These are phyloP conservation scores for Prototheca wickerhamii DNA, from an alignment of 163 green algal genomes.

Conservation along the genomic window DNA sequence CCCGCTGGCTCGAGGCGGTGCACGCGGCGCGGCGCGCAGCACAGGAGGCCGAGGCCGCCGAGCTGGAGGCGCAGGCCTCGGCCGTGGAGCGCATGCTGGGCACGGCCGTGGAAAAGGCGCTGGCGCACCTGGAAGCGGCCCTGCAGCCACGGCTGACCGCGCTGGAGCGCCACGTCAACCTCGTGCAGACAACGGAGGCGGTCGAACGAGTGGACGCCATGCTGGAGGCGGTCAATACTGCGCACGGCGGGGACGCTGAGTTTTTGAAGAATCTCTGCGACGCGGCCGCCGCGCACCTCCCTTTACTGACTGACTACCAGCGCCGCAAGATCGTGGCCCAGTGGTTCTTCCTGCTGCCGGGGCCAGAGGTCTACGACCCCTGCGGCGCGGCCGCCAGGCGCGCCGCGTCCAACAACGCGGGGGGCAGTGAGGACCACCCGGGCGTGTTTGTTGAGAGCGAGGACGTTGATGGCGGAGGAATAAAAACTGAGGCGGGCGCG, in stretches of 20 bases:
- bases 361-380: no score
- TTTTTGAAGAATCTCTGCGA: neutral
- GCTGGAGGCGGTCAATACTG: neutral
- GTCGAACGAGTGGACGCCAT: neutral
- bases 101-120: slow-evolving; percentile 7
- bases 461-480: no score
- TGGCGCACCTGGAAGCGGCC: slow-evolving; percentile 15
- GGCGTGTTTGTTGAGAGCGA: no score
- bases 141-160: slow-evolving; percentile 7
- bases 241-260: no score
- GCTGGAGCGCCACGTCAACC: slow-evolving; percentile 11
- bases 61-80: slow-evolving; percentile 15
- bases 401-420: no score
- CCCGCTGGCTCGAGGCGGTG: slow-evolving; percentile 6
- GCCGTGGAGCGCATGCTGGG: slow-evolving; percentile 19
- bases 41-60: slow-evolving; percentile 10
- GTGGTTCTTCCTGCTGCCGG: slow-evolving; percentile 1
- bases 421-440: no score
- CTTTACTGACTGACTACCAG: neutral
- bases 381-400: no score
- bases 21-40: neutral
- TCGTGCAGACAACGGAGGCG: neutral
- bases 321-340: neutral
- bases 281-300: neutral
- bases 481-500: no score